Conservation (phyloP, 139 green algal species). For the Tetraselmis striata region DNA sequence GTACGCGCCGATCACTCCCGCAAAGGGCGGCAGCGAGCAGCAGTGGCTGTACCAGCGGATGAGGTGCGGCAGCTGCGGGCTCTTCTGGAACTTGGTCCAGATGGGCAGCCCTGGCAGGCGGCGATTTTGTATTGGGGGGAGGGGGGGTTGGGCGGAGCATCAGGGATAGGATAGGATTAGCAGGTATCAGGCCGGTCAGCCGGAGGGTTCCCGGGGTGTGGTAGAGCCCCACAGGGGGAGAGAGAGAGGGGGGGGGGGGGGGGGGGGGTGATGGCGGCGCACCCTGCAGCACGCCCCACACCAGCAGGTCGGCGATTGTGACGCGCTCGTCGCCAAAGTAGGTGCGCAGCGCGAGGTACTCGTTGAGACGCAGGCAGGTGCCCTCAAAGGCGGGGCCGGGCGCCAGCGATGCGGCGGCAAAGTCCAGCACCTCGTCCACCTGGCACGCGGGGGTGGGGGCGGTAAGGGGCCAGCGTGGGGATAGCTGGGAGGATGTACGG, state of each 20-base stretch:
- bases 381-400: constrained; percentile 56
- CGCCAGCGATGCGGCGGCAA: constrained; percentile 37
- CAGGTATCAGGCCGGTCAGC: not conserved
- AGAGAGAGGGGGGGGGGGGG: not conserved
- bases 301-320: constrained; percentile 73
- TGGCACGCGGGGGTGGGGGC: constrained; percentile 6
- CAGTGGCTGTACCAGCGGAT: constrained; percentile 72
- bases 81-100: constrained; percentile 59
- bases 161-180: not conserved
- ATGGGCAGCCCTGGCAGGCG: constrained; percentile 37
- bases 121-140: too few species aligned
- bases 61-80: constrained; percentile 56
- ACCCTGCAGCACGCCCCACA: constrained; percentile 76
- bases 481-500: not conserved
- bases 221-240: not conserved
- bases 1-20: constrained; percentile 31
- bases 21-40: constrained; percentile 30
- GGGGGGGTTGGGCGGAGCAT: too few species aligned
- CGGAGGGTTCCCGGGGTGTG: not conserved
- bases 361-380: constrained; percentile 47
- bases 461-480: not conserved
- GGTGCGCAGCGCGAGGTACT: constrained; percentile 70
- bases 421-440: constrained; percentile 83
- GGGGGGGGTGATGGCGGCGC: constrained; percentile 1
- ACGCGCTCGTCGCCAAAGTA: constrained; percentile 74